Base-by-base conservation (phyloP, 352 stramenopile genomes). In the Pythium biforme region DNA sequence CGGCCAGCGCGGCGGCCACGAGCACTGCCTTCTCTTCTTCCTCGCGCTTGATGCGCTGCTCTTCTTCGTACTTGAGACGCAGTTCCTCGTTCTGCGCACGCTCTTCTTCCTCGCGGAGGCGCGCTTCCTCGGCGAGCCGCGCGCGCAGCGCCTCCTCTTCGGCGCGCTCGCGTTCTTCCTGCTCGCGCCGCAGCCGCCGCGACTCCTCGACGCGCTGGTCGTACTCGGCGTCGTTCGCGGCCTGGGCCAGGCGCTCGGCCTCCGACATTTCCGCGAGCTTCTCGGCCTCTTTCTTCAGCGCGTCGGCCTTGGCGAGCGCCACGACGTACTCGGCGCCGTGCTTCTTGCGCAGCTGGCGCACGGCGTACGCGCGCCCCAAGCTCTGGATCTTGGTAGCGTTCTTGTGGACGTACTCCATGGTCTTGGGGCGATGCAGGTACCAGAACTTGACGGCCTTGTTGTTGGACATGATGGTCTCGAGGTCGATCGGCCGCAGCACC, bases 381-480 rank as follows among this genome's bases (percentile, higher is more conserved):
- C 71, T 88, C 71, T 95, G 86, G 51, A 95, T 90, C 72, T 93
- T 93, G 53, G 84, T 91, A 15, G 83, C 86, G 66, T 95, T 95
- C 77, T 86, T 90, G 74, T 95, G 86, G 37, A 95, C 86, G 62
- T 91, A 93, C 58, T 89, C 81, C 86, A 95, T 95, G 19, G 86
- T 95, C 73, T 95, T 95, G 47, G 86, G 86, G 17, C 86, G 86
- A 55, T 95, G 86, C 26, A 95, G 65, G 64, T 95, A 95, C 86
- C 86, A 95, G 67, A 89, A 95, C 79, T 95, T 95, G 72, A 95
- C 86, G 45, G 82, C 86, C 14, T 80, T 83, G 64, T 93, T 95
- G 64, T 80, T 90, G 45, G 75, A 88, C 81, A 95, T 90, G 72
- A 95, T 92, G 34, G 86, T 93, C 70, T 95, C 86, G 19, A 95